A percentile compares a stretch with the other conserved stretches of the same genome.
Conservation (phyloP, 148 eudicot genomes). For the Pouteria glomerata region DNA sequence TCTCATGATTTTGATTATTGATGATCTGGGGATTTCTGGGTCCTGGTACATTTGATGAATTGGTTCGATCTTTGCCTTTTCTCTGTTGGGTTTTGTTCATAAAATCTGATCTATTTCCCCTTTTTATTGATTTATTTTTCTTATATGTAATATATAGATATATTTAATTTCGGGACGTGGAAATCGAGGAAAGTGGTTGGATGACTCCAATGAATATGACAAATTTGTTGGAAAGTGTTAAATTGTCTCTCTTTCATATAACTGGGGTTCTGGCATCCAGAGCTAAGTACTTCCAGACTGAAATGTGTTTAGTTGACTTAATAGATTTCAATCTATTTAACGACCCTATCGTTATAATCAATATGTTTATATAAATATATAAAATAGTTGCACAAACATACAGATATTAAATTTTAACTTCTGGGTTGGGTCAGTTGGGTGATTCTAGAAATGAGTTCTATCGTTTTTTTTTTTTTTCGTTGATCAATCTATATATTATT, state of each 20-base stretch:
- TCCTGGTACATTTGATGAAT: conserved; percentile 2
- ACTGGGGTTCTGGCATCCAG: conserved; percentile 3
- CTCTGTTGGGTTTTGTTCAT: not conserved
- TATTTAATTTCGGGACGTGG: conserved; percentile 7
- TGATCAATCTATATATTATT: not conserved
- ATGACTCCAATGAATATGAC: not conserved
- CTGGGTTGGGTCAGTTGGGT: not conserved
- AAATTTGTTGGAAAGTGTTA: not conserved
- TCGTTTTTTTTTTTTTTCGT: not conserved
- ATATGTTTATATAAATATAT: not conserved
- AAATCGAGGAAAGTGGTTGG: conserved; percentile 14
- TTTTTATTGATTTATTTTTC: not conserved
- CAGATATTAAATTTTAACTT: not conserved
- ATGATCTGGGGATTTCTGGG: conserved; percentile 9
- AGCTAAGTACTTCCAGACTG: conserved; percentile 4
- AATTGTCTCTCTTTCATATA: not conserved
- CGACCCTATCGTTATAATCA: not conserved
- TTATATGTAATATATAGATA: not conserved
- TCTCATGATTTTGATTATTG: not conserved
- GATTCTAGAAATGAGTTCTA: not conserved
- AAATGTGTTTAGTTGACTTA: not conserved
- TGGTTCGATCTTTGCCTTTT: not conserved
- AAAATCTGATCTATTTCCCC: not conserved
- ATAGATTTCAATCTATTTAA: not conserved
- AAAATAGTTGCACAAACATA: not conserved